These are phyloP conservation scores for Sesbania bispinosa DNA, from an alignment of 306 rosid species.

Conservation along the genomic window DNA sequence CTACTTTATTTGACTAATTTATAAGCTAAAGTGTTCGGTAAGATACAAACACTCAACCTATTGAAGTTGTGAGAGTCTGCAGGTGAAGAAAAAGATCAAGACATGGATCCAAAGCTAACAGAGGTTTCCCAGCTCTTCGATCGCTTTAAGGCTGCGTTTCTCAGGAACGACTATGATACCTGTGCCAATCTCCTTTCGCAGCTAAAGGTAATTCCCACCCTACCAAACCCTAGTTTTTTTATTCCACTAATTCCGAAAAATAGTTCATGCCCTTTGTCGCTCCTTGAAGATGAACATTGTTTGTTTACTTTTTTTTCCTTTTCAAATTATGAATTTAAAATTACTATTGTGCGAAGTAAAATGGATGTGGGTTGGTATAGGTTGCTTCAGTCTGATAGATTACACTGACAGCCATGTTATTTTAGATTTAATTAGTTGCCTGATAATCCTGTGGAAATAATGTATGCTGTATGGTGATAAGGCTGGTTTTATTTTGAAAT, in stretches of 20 bases:
- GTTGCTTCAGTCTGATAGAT: background rate
- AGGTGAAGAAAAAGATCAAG: background rate
- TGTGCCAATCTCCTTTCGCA: slow-evolving; percentile 54
- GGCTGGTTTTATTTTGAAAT: background rate
- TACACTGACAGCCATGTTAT: background rate
- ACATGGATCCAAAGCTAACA: slow-evolving; percentile 76
- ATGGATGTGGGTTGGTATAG: background rate
- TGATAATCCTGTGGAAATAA: background rate
- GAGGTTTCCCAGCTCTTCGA: slow-evolving; percentile 75
- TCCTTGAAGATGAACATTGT: background rate
- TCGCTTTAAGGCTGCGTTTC: slow-evolving; percentile 74
- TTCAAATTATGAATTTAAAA: background rate
- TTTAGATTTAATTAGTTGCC: background rate
- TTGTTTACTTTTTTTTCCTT: too few species aligned
- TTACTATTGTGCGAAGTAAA: background rate
- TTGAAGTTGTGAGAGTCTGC: background rate
- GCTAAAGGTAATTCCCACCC: slow-evolving; percentile 59
- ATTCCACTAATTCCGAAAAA: background rate
- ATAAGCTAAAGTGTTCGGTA: too few species aligned
- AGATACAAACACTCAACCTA: background rate
- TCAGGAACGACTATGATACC: slow-evolving; percentile 57
- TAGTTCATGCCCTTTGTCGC: background rate
- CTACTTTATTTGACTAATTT: too few species aligned
- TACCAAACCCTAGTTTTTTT: slow-evolving; percentile 41
- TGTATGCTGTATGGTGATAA: background rate